A percentile compares a stretch with the other conserved stretches of the same genome.
phyloP scores from a whole-genome alignment of 495 filamentous ascomycete genomes.

The Podospora pseudocomata region DNA sequence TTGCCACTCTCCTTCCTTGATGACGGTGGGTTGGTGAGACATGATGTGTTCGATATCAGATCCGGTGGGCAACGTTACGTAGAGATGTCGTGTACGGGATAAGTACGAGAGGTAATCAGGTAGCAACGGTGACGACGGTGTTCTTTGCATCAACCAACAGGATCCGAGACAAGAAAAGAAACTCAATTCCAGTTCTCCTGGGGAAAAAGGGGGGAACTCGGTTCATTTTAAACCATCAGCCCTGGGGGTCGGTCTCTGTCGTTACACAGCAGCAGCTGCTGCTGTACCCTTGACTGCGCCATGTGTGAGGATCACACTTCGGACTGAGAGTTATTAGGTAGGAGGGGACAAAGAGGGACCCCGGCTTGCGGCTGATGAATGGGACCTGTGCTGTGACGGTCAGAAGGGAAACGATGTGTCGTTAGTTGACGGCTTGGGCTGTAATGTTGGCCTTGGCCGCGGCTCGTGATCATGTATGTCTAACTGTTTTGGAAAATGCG shows the following conservation, averaged over 20 bases:
- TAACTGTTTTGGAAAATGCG: background rate
- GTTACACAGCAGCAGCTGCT: background rate
- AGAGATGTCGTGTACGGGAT: background rate
- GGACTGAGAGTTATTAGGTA: background rate
- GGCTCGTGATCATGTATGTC: background rate
- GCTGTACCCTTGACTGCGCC: background rate
- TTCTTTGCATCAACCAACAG: background rate
- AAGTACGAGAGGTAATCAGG: background rate
- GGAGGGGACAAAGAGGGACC: background rate
- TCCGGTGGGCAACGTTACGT: too few species aligned
- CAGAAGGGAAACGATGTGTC: background rate
- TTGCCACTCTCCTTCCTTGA: slow-evolving; percentile 30
- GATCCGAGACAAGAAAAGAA: background rate
- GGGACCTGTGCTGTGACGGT: too few species aligned
- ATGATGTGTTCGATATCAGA: background rate
- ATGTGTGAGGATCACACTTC: background rate
- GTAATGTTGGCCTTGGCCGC: background rate
- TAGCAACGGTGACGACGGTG: background rate
- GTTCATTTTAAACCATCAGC: background rate
- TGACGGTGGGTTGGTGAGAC: background rate
- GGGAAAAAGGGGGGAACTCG: background rate
- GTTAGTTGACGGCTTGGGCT: background rate
- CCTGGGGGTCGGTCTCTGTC: background rate
- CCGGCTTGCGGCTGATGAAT: background rate
- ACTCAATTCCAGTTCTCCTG: background rate